These are phyloP conservation scores for Candida sakaeoensis DNA, from an alignment of 805 yeast species.

Conservation along the genomic window DNA sequence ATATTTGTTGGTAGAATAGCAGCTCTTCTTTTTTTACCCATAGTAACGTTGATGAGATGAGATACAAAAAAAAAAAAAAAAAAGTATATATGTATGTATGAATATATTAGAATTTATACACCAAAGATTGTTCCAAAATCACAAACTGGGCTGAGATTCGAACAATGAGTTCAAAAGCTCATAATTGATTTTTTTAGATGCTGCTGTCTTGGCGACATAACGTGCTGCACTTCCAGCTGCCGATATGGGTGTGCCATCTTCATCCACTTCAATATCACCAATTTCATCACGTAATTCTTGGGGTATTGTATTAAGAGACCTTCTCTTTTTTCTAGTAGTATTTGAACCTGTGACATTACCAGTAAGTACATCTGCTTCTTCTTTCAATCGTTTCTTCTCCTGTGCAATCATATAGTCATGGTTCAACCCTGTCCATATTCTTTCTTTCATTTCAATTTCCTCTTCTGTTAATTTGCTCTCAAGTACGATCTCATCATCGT, in stretches of 20 bases:
- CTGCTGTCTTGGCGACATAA: slow-evolving; percentile 70
- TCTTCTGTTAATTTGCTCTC: slow-evolving; percentile 58
- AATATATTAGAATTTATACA: no score
- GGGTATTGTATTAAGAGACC: slow-evolving; percentile 19
- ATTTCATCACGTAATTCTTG: slow-evolving; percentile 19
- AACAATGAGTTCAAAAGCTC: slow-evolving; percentile 63
- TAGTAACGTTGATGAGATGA: slow-evolving; percentile 22
- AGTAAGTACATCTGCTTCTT: slow-evolving; percentile 81
- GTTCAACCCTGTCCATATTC: slow-evolving; percentile 87
- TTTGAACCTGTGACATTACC: slow-evolving; percentile 52
- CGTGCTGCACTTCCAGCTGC: slow-evolving; percentile 79
- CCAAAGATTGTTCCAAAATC: neutral
- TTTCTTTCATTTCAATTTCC: slow-evolving; percentile 70
- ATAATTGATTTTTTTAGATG: slow-evolving; percentile 89
- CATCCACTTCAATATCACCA: slow-evolving; percentile 40
- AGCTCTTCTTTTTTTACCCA: slow-evolving; percentile 89
- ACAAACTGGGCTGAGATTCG: no score
- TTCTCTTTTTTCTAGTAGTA: slow-evolving; percentile 37
- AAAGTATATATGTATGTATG: neutral
- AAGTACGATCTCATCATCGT: slow-evolving; percentile 77
- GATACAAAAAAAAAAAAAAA: slow-evolving; percentile 1
- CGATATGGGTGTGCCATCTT: slow-evolving; percentile 41
- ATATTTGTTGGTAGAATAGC: slow-evolving; percentile 91
- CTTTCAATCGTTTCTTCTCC: slow-evolving; percentile 76
- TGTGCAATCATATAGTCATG: slow-evolving; percentile 82